These are phyloP conservation scores for Penicillium simplicissimum DNA, from an alignment of 495 filamentous ascomycete species.

Conservation along the genomic window DNA sequence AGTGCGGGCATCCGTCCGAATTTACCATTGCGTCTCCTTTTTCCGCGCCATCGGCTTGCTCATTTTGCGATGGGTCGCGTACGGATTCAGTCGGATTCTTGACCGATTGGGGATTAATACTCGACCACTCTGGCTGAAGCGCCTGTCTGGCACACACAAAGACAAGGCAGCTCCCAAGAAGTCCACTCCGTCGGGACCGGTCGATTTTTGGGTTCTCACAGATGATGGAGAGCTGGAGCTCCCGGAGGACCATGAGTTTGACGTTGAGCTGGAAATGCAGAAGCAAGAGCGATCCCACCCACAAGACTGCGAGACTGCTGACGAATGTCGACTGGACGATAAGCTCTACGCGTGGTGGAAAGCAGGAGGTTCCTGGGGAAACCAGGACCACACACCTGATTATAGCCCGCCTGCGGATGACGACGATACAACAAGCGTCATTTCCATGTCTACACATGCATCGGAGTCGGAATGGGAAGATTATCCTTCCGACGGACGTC, in stretches of 20 bases:
- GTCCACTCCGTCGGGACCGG: slow-evolving; percentile 25
- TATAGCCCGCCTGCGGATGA: slow-evolving; percentile 56
- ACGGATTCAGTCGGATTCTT: slow-evolving; percentile 55
- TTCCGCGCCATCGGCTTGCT: slow-evolving; percentile 71
- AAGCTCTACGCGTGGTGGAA: slow-evolving; percentile 81
- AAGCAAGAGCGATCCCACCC: slow-evolving; percentile 48
- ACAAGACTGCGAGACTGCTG: slow-evolving; percentile 32
- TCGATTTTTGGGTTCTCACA: slow-evolving; percentile 63
- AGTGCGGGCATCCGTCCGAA: slow-evolving; percentile 68
- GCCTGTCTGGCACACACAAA: slow-evolving; percentile 24
- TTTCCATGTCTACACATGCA: slow-evolving; percentile 60
- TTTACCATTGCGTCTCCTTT: slow-evolving; percentile 72
- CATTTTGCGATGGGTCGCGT: slow-evolving; percentile 57
- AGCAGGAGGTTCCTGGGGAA: slow-evolving; percentile 77
- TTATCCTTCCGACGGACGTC: slow-evolving; percentile 58
- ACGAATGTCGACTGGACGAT: slow-evolving; percentile 69
- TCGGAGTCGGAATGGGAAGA: slow-evolving; percentile 59
- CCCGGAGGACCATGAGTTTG: slow-evolving; percentile 62
- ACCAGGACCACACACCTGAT: slow-evolving; percentile 71
- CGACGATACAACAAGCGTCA: slow-evolving; percentile 76
- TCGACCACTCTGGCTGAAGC: slow-evolving; percentile 64
- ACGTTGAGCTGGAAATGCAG: slow-evolving; percentile 75
- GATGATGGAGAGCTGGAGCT: slow-evolving; percentile 57
- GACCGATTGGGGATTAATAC: slow-evolving; percentile 59
- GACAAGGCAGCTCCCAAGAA: slow-evolving; percentile 19